Evolutionary conservation across 2,329 filamentous ascomycete species (phyloP).

Genomic region (Tolypocladium pustulatum): DNA sequence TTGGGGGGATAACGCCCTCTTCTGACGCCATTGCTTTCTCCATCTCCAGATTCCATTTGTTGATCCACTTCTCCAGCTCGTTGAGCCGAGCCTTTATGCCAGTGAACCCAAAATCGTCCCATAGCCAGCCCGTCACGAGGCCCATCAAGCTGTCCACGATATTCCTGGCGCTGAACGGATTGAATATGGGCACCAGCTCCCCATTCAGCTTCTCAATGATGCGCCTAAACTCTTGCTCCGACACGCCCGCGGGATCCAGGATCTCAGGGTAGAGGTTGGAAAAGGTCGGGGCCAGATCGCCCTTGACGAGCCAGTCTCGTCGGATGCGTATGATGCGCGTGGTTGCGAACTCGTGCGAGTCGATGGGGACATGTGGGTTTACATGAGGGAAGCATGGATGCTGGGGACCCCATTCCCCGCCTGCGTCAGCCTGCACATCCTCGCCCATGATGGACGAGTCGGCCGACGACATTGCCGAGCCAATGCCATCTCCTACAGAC

Average conservation of each 20-base stretch:
- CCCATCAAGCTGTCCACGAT: slow-evolving; percentile 72
- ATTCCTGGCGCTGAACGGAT: slow-evolving; percentile 67
- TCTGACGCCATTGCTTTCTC: slow-evolving; percentile 43
- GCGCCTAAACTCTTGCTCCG: slow-evolving; percentile 76
- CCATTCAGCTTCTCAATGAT: slow-evolving; percentile 76
- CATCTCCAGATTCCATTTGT: slow-evolving; percentile 73
- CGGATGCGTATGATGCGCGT: slow-evolving; percentile 88
- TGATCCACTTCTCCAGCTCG: slow-evolving; percentile 68
- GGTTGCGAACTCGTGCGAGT: slow-evolving; percentile 60
- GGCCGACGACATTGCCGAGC: slow-evolving; percentile 43
- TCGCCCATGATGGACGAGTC: slow-evolving; percentile 54
- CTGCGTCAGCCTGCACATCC: slow-evolving; percentile 54
- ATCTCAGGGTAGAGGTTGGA: slow-evolving; percentile 96
- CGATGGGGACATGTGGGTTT: slow-evolving; percentile 78
- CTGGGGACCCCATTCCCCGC: slow-evolving; percentile 81
- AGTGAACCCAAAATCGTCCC: slow-evolving; percentile 80
- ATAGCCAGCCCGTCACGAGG: slow-evolving; percentile 81
- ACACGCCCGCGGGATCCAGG: slow-evolving; percentile 69
- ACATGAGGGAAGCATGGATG: slow-evolving; percentile 92
- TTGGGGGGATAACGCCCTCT: slow-evolving; percentile 46
- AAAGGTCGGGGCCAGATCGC: slow-evolving; percentile 85
- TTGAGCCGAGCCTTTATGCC: slow-evolving; percentile 62
- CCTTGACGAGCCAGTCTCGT: slow-evolving; percentile 82
- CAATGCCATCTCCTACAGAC: slow-evolving; percentile 40
- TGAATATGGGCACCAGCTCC: slow-evolving; percentile 66